A percentile compares a stretch with the other conserved stretches of the same genome.
These are phyloP conservation scores for Rhodomyrtus tomentosa DNA, from an alignment of 345 rosid genomes.

Conservation along the genomic window DNA sequence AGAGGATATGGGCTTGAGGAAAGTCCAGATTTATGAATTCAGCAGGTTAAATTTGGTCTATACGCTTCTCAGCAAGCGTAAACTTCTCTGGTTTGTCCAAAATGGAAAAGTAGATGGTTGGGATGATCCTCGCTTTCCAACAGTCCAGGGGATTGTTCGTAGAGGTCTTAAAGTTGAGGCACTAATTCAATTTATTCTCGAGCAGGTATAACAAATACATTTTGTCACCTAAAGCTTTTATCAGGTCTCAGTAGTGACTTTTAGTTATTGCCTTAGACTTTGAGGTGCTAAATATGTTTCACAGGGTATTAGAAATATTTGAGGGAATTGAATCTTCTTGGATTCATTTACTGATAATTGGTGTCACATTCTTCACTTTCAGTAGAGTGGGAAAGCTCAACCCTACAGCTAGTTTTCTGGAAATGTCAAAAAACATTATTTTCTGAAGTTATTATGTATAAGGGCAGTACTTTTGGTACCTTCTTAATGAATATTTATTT, in stretches of 20 bases:
- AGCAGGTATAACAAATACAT: constrained; percentile 39
- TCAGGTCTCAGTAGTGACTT: neutral
- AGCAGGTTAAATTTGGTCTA: constrained; percentile 83
- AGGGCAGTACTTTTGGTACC: neutral
- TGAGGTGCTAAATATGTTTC: neutral
- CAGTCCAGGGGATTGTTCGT: constrained; percentile 93
- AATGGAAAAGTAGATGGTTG: constrained; percentile 82
- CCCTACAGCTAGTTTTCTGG: neutral
- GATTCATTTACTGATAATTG: neutral
- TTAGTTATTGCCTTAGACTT: neutral
- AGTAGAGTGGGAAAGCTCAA: neutral
- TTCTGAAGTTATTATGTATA: neutral
- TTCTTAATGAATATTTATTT: neutral
- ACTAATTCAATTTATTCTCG: constrained; percentile 81
- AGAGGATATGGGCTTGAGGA: constrained; percentile 66
- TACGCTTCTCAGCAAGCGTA: constrained; percentile 89
- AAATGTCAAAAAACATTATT: neutral
- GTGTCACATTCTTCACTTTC: neutral
- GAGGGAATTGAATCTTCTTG: neutral
- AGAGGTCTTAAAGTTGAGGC: constrained; percentile 91
- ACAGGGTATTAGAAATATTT: neutral
- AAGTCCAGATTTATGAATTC: constrained; percentile 71
- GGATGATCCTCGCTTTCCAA: constrained; percentile 99
- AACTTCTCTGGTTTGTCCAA: constrained; percentile 94
- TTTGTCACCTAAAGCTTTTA: neutral